Percentiles rank a stretch among this genome's conserved stretches.
These are phyloP conservation scores for Xylaria arbuscula DNA, from an alignment of 2,329 filamentous ascomycete genomes.

Conservation along the genomic window DNA sequence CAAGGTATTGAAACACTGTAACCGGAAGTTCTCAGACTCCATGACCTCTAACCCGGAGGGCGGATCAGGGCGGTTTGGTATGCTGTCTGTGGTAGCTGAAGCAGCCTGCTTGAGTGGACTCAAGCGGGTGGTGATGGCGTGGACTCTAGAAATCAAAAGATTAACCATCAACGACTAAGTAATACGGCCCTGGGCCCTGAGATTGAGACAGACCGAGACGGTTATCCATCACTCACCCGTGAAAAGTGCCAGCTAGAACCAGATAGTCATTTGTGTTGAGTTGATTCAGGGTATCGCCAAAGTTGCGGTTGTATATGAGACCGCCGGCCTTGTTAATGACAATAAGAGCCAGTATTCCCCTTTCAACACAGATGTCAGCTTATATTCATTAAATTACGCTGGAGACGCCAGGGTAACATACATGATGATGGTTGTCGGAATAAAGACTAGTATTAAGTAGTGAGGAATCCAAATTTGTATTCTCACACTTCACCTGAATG, in stretches of 20 bases:
- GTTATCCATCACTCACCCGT: slow-evolving; percentile 71
- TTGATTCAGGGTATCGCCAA: slow-evolving; percentile 86
- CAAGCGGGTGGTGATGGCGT: slow-evolving; percentile 74
- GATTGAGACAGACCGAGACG: not conserved
- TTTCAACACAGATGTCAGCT: slow-evolving; percentile 53
- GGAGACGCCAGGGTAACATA: slow-evolving; percentile 9
- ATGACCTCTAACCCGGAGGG: slow-evolving; percentile 89
- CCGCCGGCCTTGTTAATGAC: slow-evolving; percentile 99
- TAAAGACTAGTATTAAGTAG: not conserved
- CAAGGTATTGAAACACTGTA: slow-evolving; percentile 95
- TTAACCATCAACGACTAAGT: slow-evolving; percentile 28
- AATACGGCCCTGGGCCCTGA: not conserved
- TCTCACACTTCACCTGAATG: slow-evolving; percentile 1
- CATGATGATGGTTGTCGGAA: slow-evolving; percentile 19
- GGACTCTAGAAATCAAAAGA: slow-evolving; percentile 61
- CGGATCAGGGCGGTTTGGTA: slow-evolving; percentile 67
- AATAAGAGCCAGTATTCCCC: slow-evolving; percentile 94
- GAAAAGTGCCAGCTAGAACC: slow-evolving; percentile 95
- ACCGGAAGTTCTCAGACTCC: slow-evolving; percentile 91
- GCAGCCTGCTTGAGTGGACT: slow-evolving; percentile 61
- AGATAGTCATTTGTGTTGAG: slow-evolving; percentile 96
- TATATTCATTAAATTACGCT: not conserved
- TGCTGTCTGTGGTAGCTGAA: slow-evolving; percentile 38
- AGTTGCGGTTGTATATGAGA: slow-evolving; percentile 94
- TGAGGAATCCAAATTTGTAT: not conserved